Conservation (phyloP, 345 rosid species). For the Microthlaspi erraticum region DNA sequence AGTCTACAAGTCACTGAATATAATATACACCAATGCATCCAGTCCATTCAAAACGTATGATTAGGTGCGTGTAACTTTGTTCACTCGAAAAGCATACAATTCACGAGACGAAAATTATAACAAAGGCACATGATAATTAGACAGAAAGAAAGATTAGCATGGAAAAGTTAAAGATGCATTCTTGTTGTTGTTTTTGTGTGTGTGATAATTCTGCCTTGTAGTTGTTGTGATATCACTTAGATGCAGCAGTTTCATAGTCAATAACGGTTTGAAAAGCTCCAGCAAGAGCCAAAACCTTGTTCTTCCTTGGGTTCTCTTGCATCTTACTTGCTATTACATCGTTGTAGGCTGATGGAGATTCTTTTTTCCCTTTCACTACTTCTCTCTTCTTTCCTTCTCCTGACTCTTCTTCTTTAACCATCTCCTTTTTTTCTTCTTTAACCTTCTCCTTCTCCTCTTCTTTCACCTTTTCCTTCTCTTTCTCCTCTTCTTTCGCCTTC, state of each 20-base stretch:
- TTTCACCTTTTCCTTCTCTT: background rate
- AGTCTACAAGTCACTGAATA: constrained; percentile 19
- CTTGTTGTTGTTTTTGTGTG: background rate
- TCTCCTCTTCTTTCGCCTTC: constrained; percentile 35
- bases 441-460: constrained; percentile 22
- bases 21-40: constrained; percentile 33
- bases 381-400: constrained; percentile 38
- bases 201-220: background rate
- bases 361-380: constrained; percentile 58
- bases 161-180: constrained; percentile 26
- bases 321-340: constrained; percentile 82
- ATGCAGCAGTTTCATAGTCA: constrained; percentile 66
- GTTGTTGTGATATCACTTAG: constrained; percentile 46
- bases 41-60: constrained; percentile 37
- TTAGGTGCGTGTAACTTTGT: constrained; percentile 29
- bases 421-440: constrained; percentile 1
- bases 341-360: constrained; percentile 67
- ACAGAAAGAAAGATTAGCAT: background rate
- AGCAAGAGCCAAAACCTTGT: constrained; percentile 82
- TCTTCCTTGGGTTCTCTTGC: constrained; percentile 65
- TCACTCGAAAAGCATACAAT: constrained; percentile 44
- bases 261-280: constrained; percentile 96
- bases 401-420: constrained; percentile 9
- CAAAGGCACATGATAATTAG: constrained; percentile 31
- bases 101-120: constrained; percentile 28